Conservation (phyloP, 257 asterid genomes). For the Buddleja alternifolia region DNA sequence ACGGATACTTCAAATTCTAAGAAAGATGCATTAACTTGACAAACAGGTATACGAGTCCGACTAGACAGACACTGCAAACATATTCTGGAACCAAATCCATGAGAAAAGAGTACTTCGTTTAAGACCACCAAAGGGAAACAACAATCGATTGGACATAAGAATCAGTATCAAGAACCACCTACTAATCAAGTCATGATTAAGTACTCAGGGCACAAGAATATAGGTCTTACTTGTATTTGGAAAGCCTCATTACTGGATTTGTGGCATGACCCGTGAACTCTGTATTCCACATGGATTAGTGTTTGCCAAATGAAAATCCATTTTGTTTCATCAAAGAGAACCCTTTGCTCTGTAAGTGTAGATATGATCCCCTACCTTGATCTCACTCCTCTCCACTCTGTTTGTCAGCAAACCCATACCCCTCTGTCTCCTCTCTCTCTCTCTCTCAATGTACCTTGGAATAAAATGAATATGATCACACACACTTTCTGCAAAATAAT, state of each 20-base stretch:
- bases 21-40: background rate
- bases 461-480: no score
- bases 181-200: background rate
- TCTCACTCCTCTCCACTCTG: slow-evolving; percentile 63
- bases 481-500: slow-evolving; percentile 1
- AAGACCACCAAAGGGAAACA: background rate
- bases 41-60: background rate
- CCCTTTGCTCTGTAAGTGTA: slow-evolving; percentile 81
- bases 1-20: background rate
- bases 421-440: no score
- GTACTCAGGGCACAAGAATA: no score
- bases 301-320: slow-evolving; percentile 1
- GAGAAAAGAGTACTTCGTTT: background rate
- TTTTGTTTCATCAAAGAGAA: background rate
- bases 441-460: slow-evolving; percentile 9
- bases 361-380: no score
- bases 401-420: slow-evolving; percentile 79
- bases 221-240: no score
- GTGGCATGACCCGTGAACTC: background rate
- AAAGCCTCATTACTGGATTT: slow-evolving; percentile 5
- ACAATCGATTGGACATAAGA: background rate
- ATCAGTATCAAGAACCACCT: background rate
- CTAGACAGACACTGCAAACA: background rate
- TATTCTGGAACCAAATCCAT: slow-evolving; percentile 7
- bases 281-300: background rate